A percentile compares a stretch with the other conserved stretches of the same genome.
phyloP scores from a whole-genome alignment of 306 rosid species.

The Erythrophleum fordii region DNA sequence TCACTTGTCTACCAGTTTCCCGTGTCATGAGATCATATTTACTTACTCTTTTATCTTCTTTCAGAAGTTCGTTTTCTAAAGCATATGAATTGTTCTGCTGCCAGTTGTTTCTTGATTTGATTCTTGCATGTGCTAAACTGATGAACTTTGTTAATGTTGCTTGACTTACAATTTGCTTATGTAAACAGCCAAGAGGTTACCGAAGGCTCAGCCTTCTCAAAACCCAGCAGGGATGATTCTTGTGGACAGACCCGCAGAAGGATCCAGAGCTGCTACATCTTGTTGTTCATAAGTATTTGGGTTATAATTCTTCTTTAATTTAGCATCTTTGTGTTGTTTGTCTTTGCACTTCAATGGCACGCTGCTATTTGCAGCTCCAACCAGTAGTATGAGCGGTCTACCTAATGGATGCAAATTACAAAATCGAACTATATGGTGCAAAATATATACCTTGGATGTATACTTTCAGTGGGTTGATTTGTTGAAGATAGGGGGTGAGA shows the following conservation, averaged over 20 bases:
- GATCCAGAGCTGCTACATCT: slow-evolving; percentile 55
- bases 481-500: neutral
- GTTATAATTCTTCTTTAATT: slow-evolving; percentile 1
- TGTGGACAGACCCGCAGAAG: slow-evolving; percentile 68
- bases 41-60: slow-evolving; percentile 2
- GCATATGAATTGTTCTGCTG: slow-evolving; percentile 1
- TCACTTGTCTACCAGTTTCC: neutral
- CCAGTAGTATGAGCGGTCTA: slow-evolving; percentile 11
- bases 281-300: slow-evolving; percentile 58
- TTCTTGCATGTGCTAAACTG: slow-evolving; percentile 13
- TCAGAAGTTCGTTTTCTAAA: slow-evolving; percentile 2
- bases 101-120: neutral
- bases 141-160: slow-evolving; percentile 16
- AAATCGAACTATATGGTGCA: neutral
- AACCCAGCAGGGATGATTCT: slow-evolving; percentile 71
- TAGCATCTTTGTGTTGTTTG: neutral
- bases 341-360: slow-evolving; percentile 37
- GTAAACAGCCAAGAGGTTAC: slow-evolving; percentile 64
- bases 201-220: slow-evolving; percentile 65
- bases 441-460: slow-evolving; percentile 1
- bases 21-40: neutral
- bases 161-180: slow-evolving; percentile 34
- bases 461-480: slow-evolving; percentile 6
- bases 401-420: slow-evolving; percentile 8
- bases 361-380: slow-evolving; percentile 24